Conservation (phyloP, 805 yeast species). For the Cyberlindnera amylophila region DNA sequence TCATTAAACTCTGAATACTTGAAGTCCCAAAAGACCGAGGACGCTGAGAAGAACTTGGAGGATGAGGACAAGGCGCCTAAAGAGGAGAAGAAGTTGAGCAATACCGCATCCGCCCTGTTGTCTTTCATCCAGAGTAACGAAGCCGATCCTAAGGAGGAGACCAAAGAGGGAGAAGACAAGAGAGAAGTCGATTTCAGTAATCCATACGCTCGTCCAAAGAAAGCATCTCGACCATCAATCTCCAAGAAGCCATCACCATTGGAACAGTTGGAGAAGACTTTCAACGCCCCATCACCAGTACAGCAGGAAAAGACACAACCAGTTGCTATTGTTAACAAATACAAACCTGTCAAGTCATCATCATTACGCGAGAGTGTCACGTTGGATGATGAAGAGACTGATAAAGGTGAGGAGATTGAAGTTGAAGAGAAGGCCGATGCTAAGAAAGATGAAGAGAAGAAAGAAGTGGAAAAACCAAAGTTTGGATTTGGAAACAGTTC, state of each 20-base stretch:
- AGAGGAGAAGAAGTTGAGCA: slow-evolving; percentile 34
- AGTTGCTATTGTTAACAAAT: slow-evolving; percentile 18
- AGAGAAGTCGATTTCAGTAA: slow-evolving; percentile 31
- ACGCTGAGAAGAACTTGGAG: slow-evolving; percentile 9
- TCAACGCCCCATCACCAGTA: slow-evolving; percentile 8
- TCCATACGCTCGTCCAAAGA: slow-evolving; percentile 34
- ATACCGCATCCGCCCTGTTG: slow-evolving; percentile 46
- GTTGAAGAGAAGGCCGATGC: slow-evolving; percentile 5
- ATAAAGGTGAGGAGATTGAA: neutral
- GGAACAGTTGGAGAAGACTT: slow-evolving; percentile 23
- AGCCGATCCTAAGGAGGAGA: slow-evolving; percentile 5
- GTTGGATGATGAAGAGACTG: slow-evolving; percentile 13
- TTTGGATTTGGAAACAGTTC: slow-evolving; percentile 4
- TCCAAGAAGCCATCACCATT: slow-evolving; percentile 17
- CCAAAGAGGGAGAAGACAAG: slow-evolving; percentile 4
- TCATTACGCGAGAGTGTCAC: slow-evolving; percentile 33
- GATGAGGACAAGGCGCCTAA: neutral
- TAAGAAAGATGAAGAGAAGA: slow-evolving; percentile 1
- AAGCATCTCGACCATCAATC: neutral
- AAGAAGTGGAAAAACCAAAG: neutral
- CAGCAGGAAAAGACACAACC: neutral
- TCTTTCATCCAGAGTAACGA: slow-evolving; percentile 38
- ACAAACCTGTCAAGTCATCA: slow-evolving; percentile 36
- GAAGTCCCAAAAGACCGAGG: slow-evolving; percentile 3
- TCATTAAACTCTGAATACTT: slow-evolving; percentile 7